Percentiles rank a stretch among this genome's conserved stretches.
These are phyloP conservation scores for Pyrenopolyporus hunteri DNA, from an alignment of 495 filamentous ascomycete species.

Conservation along the genomic window DNA sequence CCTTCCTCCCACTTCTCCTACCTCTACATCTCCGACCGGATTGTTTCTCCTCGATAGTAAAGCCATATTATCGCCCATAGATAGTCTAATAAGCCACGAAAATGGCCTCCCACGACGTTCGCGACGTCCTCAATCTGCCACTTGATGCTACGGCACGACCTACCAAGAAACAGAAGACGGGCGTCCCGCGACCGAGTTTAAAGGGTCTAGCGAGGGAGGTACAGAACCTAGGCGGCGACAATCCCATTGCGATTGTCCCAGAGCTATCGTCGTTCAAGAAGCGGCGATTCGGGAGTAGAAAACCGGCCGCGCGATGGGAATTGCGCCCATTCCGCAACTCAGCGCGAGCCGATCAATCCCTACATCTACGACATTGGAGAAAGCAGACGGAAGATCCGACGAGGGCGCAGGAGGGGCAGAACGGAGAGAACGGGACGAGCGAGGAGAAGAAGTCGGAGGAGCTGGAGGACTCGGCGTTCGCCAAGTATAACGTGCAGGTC, in stretches of 20 bases:
- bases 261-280: slow-evolving; percentile 55
- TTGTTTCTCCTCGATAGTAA: too few relatives aligned
- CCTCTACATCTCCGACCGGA: neutral
- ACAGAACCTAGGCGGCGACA: slow-evolving; percentile 62
- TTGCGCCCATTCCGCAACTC: slow-evolving; percentile 61
- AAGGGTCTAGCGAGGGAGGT: slow-evolving; percentile 65
- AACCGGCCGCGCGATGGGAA: slow-evolving; percentile 69
- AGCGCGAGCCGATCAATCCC: slow-evolving; percentile 53
- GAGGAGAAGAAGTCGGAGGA: slow-evolving; percentile 28
- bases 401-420: slow-evolving; percentile 27
- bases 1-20: neutral
- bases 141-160: slow-evolving; percentile 65
- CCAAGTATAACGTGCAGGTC: slow-evolving; percentile 83
- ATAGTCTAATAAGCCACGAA: neutral
- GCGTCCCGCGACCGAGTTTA: slow-evolving; percentile 68
- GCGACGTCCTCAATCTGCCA: slow-evolving; percentile 86
- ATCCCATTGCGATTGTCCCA: slow-evolving; percentile 55
- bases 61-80: too few relatives aligned
- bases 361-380: slow-evolving; percentile 74
- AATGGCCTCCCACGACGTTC: slow-evolving; percentile 83
- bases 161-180: slow-evolving; percentile 78
- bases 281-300: slow-evolving; percentile 54
- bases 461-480: slow-evolving; percentile 61
- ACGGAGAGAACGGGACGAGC: slow-evolving; percentile 16
- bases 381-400: slow-evolving; percentile 49